Base-by-base conservation (phyloP, 2,329 filamentous ascomycete species). In the Pseudogymnoascus sp. region DNA sequence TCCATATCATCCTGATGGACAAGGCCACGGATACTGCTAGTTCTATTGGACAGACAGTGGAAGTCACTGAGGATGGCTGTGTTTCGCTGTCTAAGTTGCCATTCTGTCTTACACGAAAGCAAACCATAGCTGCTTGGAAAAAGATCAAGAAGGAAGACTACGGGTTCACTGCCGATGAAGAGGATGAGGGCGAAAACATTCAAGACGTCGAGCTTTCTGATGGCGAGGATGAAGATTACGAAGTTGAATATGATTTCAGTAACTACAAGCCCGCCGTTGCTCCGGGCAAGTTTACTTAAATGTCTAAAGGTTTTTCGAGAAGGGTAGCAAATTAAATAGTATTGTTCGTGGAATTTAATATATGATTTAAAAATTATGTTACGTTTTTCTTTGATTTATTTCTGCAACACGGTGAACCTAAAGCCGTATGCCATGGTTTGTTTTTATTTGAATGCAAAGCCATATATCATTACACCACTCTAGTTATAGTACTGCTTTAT, bases 1-100 rank as follows among this genome's bases (percentile, higher is more conserved):
- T 73, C 35, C 71, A 73, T 62, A 73, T 73, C 36, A 73, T 73
- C 59, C 65, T 73, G 24, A 72, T 73, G 71, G 71, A 73, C 54
- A 72, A 68, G 64, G 70, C 66, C 9, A 73, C 71, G 17, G 70
- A 73, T 62, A 73, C 71, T 9, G 71, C 69, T n/a, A 72, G 69
- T 39, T 72, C 71, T 4, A 64, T 72, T 44, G 71, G 71, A 7
- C 70, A 73, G 59, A 69, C 67, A 11, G 66, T 69, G 10, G 66
- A 69, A 59, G 71, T 72, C 4, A 73, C 70, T 1, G 21, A 71
- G 21, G 64, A 69, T 50, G 71, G 70, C 13, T 72, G 71, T 62
- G 63, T 69, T 37, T 57, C 70, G 21, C 59, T 73, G 58, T 73
- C 71, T 37, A 73, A 72, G 63, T 63, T 73, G 50, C 70, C 71